These are phyloP conservation scores for Holtermanniella nyarrowii DNA, from an alignment of 768 basidiomycete species.

Conservation along the genomic window DNA sequence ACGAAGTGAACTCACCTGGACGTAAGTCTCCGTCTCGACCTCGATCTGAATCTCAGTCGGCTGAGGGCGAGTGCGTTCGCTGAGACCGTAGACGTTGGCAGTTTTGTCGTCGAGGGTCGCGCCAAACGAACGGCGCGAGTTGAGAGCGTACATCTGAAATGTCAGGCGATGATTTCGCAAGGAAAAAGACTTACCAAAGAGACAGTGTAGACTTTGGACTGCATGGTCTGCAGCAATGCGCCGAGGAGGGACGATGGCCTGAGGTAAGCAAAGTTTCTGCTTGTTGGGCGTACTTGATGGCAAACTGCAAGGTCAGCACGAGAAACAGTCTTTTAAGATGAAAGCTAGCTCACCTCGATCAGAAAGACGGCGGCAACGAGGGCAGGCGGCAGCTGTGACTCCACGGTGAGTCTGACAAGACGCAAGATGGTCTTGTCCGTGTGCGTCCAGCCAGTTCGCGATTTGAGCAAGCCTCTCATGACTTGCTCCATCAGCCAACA, in stretches of 20 bases:
- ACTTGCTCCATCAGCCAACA: not conserved
- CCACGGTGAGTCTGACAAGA: constrained; percentile 16
- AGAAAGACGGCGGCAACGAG: constrained; percentile 17
- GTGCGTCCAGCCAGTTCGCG: constrained; percentile 24
- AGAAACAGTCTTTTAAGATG: not conserved
- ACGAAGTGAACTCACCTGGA: constrained; percentile 14
- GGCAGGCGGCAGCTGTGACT: constrained; percentile 20
- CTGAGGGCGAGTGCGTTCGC: not conserved
- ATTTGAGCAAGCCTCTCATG: constrained; percentile 12
- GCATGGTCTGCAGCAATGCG: constrained; percentile 11
- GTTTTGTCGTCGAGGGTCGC: not conserved
- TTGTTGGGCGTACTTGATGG: not conserved
- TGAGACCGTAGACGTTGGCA: not conserved
- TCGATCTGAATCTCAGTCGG: constrained; percentile 13
- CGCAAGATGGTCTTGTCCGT: constrained; percentile 19
- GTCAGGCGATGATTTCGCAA: not conserved
- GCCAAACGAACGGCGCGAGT: not conserved
- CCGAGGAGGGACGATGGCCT: constrained; percentile 12
- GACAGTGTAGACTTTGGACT: constrained; percentile 13
- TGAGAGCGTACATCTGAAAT: not conserved
- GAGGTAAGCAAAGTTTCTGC: not conserved
- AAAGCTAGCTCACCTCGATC: constrained; percentile 19
- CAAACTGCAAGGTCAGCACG: not conserved
- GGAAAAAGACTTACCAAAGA: constrained; percentile 1
- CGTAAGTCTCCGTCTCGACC: constrained; percentile 15